A percentile compares a stretch with the other conserved stretches of the same genome.
Evolutionary conservation across 2,329 filamentous ascomycete genomes (phyloP).

Genomic region (Aureobasidium sp.): DNA sequence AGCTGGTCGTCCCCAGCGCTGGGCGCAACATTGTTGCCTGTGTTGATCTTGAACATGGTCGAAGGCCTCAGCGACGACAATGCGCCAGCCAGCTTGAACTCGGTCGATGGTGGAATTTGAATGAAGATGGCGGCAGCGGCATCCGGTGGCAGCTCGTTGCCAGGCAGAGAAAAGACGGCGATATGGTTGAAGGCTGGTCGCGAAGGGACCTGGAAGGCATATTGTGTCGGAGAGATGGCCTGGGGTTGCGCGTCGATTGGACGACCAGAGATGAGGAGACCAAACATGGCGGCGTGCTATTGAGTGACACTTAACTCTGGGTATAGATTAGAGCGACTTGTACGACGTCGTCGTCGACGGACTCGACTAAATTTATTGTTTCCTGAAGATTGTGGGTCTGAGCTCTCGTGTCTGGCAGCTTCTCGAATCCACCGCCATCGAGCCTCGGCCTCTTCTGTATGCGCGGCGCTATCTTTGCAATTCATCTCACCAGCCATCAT

Average conservation of each 20-base stretch:
- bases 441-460: conserved; percentile 4
- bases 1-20: conserved; percentile 40
- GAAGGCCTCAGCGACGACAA: conserved; percentile 86
- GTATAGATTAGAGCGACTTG: not conserved
- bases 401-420: not conserved
- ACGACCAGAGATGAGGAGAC: conserved; percentile 51
- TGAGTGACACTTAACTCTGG: not conserved
- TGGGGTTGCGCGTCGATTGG: conserved; percentile 51
- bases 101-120: conserved; percentile 50
- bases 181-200: conserved; percentile 59
- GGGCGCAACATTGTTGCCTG: conserved; percentile 30
- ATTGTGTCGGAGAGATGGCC: conserved; percentile 51
- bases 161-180: conserved; percentile 81
- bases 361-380: not conserved
- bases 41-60: conserved; percentile 71
- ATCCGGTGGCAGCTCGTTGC: conserved; percentile 59
- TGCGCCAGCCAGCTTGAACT: conserved; percentile 80
- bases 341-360: not conserved
- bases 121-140: conserved; percentile 88
- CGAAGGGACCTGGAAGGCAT: conserved; percentile 57
- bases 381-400: conserved; percentile 3
- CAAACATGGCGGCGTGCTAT: conserved; percentile 43
- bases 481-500: conserved; percentile 12
- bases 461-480: not conserved
- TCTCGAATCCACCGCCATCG: not conserved